Evolutionary conservation across 495 filamentous ascomycete genomes (phyloP).

Genomic region (Penicillium ochrochloron): DNA sequence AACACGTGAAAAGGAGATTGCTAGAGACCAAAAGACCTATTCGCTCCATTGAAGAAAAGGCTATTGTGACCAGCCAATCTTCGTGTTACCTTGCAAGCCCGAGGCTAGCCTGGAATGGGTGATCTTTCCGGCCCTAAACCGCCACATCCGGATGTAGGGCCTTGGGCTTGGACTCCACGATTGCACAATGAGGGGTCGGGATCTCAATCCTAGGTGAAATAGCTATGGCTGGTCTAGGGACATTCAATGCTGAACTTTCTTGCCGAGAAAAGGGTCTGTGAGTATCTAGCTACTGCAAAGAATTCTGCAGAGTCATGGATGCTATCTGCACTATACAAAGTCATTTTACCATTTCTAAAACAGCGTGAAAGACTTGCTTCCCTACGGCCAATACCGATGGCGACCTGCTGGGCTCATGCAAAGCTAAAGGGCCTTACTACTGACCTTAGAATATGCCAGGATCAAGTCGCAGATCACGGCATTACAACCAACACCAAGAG

Average conservation of each 20-base stretch:
- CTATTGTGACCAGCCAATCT: neutral
- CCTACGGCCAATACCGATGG: neutral
- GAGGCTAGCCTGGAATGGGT: conserved; percentile 5
- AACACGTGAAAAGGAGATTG: neutral
- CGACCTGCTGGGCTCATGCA: neutral
- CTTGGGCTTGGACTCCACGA: neutral
- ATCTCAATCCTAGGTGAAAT: neutral
- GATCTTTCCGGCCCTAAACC: conserved; percentile 5
- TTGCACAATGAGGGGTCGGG: neutral
- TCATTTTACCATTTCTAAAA: neutral
- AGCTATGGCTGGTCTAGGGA: neutral
- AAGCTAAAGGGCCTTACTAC: neutral
- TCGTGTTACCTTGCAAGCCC: neutral
- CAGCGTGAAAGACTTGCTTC: neutral
- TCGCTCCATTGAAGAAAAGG: neutral
- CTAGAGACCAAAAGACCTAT: neutral
- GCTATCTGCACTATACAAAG: neutral
- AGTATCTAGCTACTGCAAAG: neutral
- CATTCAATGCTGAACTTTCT: neutral
- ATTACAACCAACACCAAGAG: neutral
- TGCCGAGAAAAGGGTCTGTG: neutral
- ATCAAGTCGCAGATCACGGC: neutral
- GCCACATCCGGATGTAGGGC: conserved; percentile 1
- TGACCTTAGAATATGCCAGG: neutral
- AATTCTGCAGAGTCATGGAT: neutral